Evolutionary conservation across 768 basidiomycete species (phyloP).

Genomic region (Kwoniella bestiolae): DNA sequence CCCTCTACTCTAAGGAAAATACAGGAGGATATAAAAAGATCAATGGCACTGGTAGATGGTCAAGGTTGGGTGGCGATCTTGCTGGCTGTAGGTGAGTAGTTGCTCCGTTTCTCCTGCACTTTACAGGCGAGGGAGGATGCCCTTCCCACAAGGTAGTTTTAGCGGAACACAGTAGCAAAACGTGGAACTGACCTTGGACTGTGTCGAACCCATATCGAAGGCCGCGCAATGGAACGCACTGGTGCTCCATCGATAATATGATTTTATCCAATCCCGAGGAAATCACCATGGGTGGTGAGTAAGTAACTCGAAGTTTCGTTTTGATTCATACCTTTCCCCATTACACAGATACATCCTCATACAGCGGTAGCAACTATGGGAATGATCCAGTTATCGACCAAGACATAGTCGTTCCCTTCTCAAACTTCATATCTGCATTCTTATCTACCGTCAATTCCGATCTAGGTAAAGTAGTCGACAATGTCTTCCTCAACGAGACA

Average conservation of each 20-base stretch:
- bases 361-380: too few species aligned
- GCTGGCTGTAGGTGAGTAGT: neutral
- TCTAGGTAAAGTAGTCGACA: neutral
- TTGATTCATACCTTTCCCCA: too few species aligned
- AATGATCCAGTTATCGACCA: neutral
- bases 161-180: too few species aligned
- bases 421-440: neutral
- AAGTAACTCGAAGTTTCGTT: too few species aligned
- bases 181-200: too few species aligned
- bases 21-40: neutral
- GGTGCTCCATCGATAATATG: too few species aligned
- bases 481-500: neutral
- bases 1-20: neutral
- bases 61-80: neutral
- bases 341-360: too few species aligned
- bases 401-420: neutral
- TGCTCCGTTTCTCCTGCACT: too few species aligned
- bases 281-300: neutral
- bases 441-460: constrained; percentile 1
- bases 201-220: too few species aligned
- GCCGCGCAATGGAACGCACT: too few species aligned
- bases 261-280: neutral
- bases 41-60: neutral
- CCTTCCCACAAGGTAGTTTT: too few species aligned
- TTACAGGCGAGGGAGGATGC: too few species aligned